Conservation (phyloP, 2,329 filamentous ascomycete genomes). For the Fusarium graminum region DNA sequence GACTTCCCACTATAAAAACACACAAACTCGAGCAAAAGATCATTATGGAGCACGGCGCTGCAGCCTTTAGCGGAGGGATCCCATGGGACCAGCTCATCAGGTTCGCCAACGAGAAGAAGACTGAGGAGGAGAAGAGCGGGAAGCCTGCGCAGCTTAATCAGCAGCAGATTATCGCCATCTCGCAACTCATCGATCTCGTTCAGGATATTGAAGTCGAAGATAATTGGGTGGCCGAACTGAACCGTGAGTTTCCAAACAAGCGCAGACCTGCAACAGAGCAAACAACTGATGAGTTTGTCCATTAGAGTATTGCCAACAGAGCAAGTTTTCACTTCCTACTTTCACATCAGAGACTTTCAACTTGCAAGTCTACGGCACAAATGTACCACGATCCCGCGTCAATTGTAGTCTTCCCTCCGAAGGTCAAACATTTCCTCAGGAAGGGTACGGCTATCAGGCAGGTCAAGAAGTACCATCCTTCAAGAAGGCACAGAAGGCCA, state of each 20-base stretch:
- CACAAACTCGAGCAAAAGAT: not conserved
- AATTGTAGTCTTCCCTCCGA: constrained; percentile 44
- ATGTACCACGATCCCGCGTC: constrained; percentile 45
- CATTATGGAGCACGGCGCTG: constrained; percentile 10
- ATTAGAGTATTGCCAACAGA: constrained; percentile 34
- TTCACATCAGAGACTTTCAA: constrained; percentile 36
- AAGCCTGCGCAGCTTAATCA: constrained; percentile 55
- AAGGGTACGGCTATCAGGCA: constrained; percentile 53
- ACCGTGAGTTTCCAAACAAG: constrained; percentile 38
- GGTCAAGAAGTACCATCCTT: constrained; percentile 55
- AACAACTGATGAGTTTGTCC: not conserved
- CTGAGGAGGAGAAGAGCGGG: constrained; percentile 28
- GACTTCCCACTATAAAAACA: constrained; percentile 2
- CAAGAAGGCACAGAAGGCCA: constrained; percentile 64
- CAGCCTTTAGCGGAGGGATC: constrained; percentile 8
- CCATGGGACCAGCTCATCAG: constrained; percentile 40
- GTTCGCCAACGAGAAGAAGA: constrained; percentile 36
- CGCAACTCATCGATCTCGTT: constrained; percentile 54
- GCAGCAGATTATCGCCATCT: constrained; percentile 57
- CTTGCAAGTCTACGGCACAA: constrained; percentile 23
- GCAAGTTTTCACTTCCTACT: not conserved
- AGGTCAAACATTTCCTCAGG: constrained; percentile 45
- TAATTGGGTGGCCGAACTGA: constrained; percentile 51
- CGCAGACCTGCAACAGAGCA: not conserved
- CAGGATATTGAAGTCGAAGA: constrained; percentile 48